Base-by-base conservation (phyloP, 2,329 filamentous ascomycete species). In the Monosporascus sp. region DNA sequence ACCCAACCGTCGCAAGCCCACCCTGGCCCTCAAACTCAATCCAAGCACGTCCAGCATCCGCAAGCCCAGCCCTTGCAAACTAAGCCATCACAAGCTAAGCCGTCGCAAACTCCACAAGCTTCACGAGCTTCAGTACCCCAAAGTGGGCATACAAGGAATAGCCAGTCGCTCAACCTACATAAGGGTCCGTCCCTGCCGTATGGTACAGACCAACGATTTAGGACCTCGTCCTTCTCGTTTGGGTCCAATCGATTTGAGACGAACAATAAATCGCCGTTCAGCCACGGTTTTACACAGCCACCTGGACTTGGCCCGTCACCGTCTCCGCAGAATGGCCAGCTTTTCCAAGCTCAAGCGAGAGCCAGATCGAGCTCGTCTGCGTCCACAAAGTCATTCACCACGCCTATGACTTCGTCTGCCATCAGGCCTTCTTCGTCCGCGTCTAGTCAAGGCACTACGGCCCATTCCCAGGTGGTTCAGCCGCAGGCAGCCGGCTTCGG, bases 341-440 rank as follows among this genome's bases (percentile, higher is more conserved):
- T 65, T 19, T 69, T 69, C 57, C 65, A 69, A 50, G 64, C 65
- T 41, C 67, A 69, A 54, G 67, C 66, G 3, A 61, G 66, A 51
- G 65, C 63, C 50, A 58, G 67, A 47, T 69, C 67, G 37, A 62
- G 60, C 49, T 69, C 67, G 14, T 52, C 64, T 20, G 65, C 63
- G 52, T 69, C 67, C 43, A 66, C 64, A 48, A 61, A 64, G 47
- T 68, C 67, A 5, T 63, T 65, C 22, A 65, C 65, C 46, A 64
- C 62, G n/a, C 66, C 67, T 5, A 69, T 69, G 67, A 69, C 67
- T 3, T 67, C 67, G 11, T 67, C 67, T 16, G 65, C 63, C 8
- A 69, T 72, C 59, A 67, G 71, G 60, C 67, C 69, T 54, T 55
- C 66, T 51, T 66, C 66, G 50, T 69, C 70, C 55, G 62, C 67